These are phyloP conservation scores for Catenaria anguillulae DNA, from an alignment of 371 early-diverging fungal species.

Conservation along the genomic window DNA sequence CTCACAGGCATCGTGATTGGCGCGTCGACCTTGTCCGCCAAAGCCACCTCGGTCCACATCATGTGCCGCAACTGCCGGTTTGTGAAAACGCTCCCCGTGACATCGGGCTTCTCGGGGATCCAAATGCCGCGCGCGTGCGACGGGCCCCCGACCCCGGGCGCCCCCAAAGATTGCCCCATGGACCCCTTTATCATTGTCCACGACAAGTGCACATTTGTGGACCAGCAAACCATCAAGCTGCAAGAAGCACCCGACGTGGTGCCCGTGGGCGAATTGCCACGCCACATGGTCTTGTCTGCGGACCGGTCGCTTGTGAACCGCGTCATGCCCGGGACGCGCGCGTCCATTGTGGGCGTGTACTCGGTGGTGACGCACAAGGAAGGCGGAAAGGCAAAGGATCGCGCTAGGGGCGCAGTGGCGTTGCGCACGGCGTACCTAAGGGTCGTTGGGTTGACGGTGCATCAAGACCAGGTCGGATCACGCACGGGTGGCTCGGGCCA, in stretches of 20 bases:
- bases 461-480: slow-evolving; percentile 93
- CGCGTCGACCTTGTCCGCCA: slow-evolving; percentile 27
- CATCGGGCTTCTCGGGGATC: slow-evolving; percentile 95
- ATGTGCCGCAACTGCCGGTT: slow-evolving; percentile 96
- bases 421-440: slow-evolving; percentile 78
- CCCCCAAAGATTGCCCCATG: slow-evolving; percentile 73
- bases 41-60: slow-evolving; percentile 89
- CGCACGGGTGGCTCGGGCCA: no score
- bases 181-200: slow-evolving; percentile 86
- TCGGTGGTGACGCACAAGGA: slow-evolving; percentile 15
- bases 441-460: slow-evolving; percentile 84
- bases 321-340: slow-evolving; percentile 96
- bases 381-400: neutral
- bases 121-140: slow-evolving; percentile 67
- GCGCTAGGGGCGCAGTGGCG: neutral
- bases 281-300: slow-evolving; percentile 87
- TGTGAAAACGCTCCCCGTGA: slow-evolving; percentile 77
- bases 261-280: slow-evolving; percentile 92
- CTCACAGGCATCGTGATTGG: slow-evolving; percentile 94
- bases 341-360: slow-evolving; percentile 94
- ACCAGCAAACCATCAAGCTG: slow-evolving; percentile 94
- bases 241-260: slow-evolving; percentile 98
- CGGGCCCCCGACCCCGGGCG: slow-evolving; percentile 43
- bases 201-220: slow-evolving; percentile 92
- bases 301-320: slow-evolving; percentile 72